Base-by-base conservation (phyloP, 192 early-diverging fungal genomes). In the Dimargaris cristalligena region DNA sequence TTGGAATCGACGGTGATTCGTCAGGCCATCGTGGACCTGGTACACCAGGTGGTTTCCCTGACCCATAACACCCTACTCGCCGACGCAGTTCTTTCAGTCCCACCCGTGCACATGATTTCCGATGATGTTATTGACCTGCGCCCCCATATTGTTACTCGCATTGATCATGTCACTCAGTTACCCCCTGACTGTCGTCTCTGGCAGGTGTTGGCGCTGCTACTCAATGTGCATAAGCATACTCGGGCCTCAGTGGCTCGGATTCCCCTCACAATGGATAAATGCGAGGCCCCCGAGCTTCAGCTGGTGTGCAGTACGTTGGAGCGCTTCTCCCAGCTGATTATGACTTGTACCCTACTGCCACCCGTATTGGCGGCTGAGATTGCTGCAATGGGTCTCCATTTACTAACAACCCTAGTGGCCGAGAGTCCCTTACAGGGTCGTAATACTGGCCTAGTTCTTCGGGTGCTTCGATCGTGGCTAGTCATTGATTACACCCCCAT, bases 141-240 rank as follows among this genome's bases (percentile, higher is more conserved):
- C n/a, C n/a, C n/a, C n/a, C n/a, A n/a, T n/a, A n/a, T n/a, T n/a
- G n/a, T n/a, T n/a, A n/a, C n/a, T n/a, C n/a, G n/a, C n/a, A 16
- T 41, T 41, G 38, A 41, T 16, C 34, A 57, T 23, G n/a, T 22
- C 34, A 16, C 13, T 16, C 23, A 57, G 20, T 34, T 38, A 8
- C n/a, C 23, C 34, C 33, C 55, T n/a, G 23, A 31, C 0, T 38
- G n/a, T 23, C 26, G 32, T n/a, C 33, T 57, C 3, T 57, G 55
- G 55, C 55, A 57, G 23, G 32, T 35, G 23, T n/a, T 57, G 34
- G 55, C 55, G 22, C 34, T 57, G 18, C 33, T 57, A 31, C 55
- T 57, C 4, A 57, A 26, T 26, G 18, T 57, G 34, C 34, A 57
- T 34, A 57, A 57, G 55, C 55, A 57, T 26, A 38, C 28, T n/a